A percentile compares a stretch with the other conserved stretches of the same genome.
Evolutionary conservation across 495 filamentous ascomycete genomes (phyloP).

Genomic region (Lasiosphaeriaceae sp.): DNA sequence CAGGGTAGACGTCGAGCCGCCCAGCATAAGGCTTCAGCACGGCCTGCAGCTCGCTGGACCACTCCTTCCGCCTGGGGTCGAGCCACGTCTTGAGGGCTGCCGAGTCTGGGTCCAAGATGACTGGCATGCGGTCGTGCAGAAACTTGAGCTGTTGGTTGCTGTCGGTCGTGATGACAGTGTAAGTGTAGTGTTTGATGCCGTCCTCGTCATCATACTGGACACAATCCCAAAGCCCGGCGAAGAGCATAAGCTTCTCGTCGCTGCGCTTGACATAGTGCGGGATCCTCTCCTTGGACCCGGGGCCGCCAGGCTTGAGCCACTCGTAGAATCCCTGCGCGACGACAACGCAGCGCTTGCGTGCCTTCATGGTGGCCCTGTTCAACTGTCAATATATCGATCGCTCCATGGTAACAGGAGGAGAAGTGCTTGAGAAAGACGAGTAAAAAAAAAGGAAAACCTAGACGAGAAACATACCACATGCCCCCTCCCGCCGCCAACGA

Average conservation of each 20-base stretch:
- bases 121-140: constrained; percentile 93
- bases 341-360: constrained; percentile 80
- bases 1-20: constrained; percentile 79
- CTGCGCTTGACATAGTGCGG: constrained; percentile 78
- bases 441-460: no score
- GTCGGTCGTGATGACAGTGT: constrained; percentile 87
- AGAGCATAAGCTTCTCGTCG: constrained; percentile 79
- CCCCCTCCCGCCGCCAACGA: constrained; percentile 70
- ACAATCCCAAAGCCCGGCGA: constrained; percentile 91
- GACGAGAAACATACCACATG: constrained; percentile 71
- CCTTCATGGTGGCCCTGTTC: constrained; percentile 71
- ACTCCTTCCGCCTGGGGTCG: constrained; percentile 64
- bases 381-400: no score
- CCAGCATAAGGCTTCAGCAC: constrained; percentile 73
- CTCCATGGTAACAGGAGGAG: no score
- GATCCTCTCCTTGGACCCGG: constrained; percentile 66
- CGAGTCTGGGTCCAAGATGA: constrained; percentile 75
- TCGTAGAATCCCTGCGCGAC: constrained; percentile 93
- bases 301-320: constrained; percentile 73
- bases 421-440: no score
- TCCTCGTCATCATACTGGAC: constrained; percentile 63
- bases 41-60: constrained; percentile 73
- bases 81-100: constrained; percentile 75
- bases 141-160: constrained; percentile 76
- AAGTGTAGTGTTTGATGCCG: constrained; percentile 49